Percentiles rank a stretch among this genome's conserved stretches.
These are phyloP conservation scores for Tetratostichococcus sp. DNA, from an alignment of 139 green algal species.

Conservation along the genomic window DNA sequence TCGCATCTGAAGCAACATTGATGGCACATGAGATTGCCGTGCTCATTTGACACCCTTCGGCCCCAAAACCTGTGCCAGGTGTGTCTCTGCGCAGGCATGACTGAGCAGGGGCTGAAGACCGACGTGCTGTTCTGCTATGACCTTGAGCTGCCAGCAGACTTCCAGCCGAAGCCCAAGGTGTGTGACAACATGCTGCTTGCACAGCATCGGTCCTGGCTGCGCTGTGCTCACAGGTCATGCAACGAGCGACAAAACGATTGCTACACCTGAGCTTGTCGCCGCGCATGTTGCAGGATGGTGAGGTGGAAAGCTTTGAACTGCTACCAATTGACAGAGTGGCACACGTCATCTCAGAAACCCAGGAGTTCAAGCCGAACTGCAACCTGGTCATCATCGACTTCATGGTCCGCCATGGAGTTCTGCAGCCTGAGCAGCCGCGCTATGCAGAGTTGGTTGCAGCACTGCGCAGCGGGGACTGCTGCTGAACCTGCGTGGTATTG, in stretches of 20 bases:
- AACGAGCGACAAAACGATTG: neutral
- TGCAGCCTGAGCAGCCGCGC: slow-evolving; percentile 52
- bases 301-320: slow-evolving; percentile 83
- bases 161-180: slow-evolving; percentile 67
- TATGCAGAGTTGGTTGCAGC: slow-evolving; percentile 64
- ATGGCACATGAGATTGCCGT: too few relatives aligned
- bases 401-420: slow-evolving; percentile 60
- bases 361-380: slow-evolving; percentile 95
- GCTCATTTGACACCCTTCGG: too few relatives aligned
- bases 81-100: neutral
- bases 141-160: slow-evolving; percentile 81
- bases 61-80: neutral
- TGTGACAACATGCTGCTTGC: neutral
- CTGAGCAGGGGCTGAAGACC: slow-evolving; percentile 60
- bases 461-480: too few relatives aligned
- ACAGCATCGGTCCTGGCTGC: too few relatives aligned
- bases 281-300: slow-evolving; percentile 29
- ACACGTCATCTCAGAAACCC: slow-evolving; percentile 39
- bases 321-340: slow-evolving; percentile 64
- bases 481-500: too few relatives aligned
- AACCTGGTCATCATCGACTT: slow-evolving; percentile 90
- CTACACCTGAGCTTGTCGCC: neutral
- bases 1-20: too few relatives aligned
- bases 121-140: slow-evolving; percentile 93
- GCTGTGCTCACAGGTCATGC: too few relatives aligned